phyloP scores from a whole-genome alignment of 129 eudicot species.

The Pseudognaphalium luteoalbum region DNA sequence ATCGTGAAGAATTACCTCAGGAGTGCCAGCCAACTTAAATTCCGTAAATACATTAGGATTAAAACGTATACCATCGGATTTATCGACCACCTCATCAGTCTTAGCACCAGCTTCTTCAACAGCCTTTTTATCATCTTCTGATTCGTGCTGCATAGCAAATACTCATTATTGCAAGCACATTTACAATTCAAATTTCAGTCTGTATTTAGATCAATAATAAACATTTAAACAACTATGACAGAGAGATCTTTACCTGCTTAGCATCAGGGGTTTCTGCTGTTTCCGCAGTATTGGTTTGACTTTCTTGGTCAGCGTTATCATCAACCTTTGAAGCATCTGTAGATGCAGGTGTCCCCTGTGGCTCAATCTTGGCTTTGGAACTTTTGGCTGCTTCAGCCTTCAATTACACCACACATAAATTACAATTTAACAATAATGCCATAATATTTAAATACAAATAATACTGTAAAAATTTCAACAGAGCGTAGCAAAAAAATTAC shows the following conservation, averaged over 20 bases:
- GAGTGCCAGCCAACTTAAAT: conserved; percentile 80
- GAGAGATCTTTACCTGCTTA: conserved; percentile 35
- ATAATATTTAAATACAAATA: not conserved
- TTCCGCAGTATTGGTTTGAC: conserved; percentile 33
- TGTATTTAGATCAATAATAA: not conserved
- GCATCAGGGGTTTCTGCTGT: conserved; percentile 31
- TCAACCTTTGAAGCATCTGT: conserved; percentile 44
- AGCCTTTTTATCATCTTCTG: conserved; percentile 33
- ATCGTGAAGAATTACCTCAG: conserved; percentile 47
- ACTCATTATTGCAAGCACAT: not conserved
- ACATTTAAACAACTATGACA: not conserved
- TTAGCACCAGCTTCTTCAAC: conserved; percentile 40
- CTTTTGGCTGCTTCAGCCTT: conserved; percentile 72
- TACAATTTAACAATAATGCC: not conserved
- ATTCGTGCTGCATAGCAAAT: conserved; percentile 38
- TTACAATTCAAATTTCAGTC: not conserved
- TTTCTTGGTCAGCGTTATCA: conserved; percentile 40
- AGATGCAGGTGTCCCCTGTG: conserved; percentile 37
- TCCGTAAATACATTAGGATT: conserved; percentile 97
- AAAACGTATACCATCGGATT: conserved; percentile 53
- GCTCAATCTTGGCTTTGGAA: conserved; percentile 40
- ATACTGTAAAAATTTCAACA: not conserved
- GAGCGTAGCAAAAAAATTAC: conserved; percentile 31
- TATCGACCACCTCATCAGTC: conserved; percentile 38
- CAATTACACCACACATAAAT: conserved; percentile 28